Evolutionary conservation across 768 basidiomycete species (phyloP).

Genomic region (Fomitopsis serialis): DNA sequence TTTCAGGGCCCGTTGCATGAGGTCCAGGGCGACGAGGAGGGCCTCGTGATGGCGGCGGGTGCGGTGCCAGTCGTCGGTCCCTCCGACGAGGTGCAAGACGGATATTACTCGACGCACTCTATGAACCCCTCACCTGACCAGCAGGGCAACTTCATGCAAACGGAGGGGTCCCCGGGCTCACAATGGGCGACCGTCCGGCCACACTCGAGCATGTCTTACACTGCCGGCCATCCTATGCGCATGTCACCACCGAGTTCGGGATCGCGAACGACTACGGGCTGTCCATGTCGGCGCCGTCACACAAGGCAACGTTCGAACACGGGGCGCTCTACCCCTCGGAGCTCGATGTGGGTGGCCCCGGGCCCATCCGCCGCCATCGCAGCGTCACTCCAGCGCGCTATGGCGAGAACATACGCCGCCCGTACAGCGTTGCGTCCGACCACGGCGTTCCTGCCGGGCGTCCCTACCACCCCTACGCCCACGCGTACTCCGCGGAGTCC

Average conservation of each 20-base stretch:
- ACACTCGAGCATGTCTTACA: conserved; percentile 3
- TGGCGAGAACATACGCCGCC: conserved; percentile 43
- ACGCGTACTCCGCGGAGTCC: conserved; percentile 26
- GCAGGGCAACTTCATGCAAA: conserved; percentile 9
- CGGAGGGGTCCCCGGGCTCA: conserved; percentile 20
- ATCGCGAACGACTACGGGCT: conserved; percentile 26
- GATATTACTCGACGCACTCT: conserved; percentile 17
- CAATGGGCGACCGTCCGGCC: conserved; percentile 35
- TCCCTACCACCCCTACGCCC: conserved; percentile 31
- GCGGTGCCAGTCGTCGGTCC: conserved; percentile 16
- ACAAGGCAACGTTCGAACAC: conserved; percentile 64
- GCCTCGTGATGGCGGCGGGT: conserved; percentile 34
- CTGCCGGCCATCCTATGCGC: conserved; percentile 16
- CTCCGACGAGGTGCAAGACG: conserved; percentile 16
- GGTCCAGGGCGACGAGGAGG: conserved; percentile 54
- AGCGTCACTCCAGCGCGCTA: conserved; percentile 69
- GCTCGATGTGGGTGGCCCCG: conserved; percentile 33
- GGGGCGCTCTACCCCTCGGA: conserved; percentile 42
- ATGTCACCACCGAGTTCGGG: conserved; percentile 10
- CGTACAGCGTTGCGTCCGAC: conserved; percentile 32
- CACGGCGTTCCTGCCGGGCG: conserved; percentile 25
- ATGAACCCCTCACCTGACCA: conserved; percentile 17
- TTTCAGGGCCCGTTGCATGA: conserved; percentile 50
- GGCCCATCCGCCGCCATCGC: conserved; percentile 64
- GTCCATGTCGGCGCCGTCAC: conserved; percentile 63